Percentiles rank a stretch among this genome's conserved stretches.
These are phyloP conservation scores for Verticillium dahliae DNA, from an alignment of 2,329 filamentous ascomycete species.

Conservation along the genomic window DNA sequence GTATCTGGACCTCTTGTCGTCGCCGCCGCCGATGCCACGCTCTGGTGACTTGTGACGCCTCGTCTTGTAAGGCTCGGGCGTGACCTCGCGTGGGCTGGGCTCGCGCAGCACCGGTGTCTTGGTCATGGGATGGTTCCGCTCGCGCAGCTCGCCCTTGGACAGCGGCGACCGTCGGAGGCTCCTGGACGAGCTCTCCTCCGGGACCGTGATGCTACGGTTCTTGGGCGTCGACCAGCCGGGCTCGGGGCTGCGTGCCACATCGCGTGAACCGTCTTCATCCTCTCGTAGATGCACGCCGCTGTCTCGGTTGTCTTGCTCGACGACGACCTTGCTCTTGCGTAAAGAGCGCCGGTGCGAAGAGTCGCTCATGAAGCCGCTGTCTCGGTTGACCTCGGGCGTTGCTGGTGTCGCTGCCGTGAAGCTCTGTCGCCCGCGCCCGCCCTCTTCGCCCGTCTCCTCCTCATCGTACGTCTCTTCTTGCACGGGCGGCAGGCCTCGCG, in stretches of 20 bases:
- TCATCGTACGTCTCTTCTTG: slow-evolving; percentile 44
- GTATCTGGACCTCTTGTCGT: slow-evolving; percentile 15
- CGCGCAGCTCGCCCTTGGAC: slow-evolving; percentile 7
- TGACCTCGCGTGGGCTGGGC: slow-evolving; percentile 25
- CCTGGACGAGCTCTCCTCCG: slow-evolving; percentile 19
- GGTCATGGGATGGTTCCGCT: slow-evolving; percentile 20
- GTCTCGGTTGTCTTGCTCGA: slow-evolving; percentile 37
- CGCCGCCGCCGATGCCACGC: not conserved
- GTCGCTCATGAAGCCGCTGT: slow-evolving; percentile 41
- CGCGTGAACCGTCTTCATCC: slow-evolving; percentile 22
- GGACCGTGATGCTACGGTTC: slow-evolving; percentile 3
- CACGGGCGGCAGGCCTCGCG: slow-evolving; percentile 43
- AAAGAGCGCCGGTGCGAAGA: slow-evolving; percentile 30
- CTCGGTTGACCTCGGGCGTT: slow-evolving; percentile 34
- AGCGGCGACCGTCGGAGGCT: slow-evolving; percentile 16
- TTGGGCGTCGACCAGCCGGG: slow-evolving; percentile 1
- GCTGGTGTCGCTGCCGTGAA: not conserved
- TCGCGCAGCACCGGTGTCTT: slow-evolving; percentile 33
- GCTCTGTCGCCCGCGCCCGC: slow-evolving; percentile 2
- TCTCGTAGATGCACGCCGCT: slow-evolving; percentile 52
- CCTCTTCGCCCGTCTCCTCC: slow-evolving; percentile 27
- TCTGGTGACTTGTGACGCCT: slow-evolving; percentile 13
- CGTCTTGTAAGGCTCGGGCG: slow-evolving; percentile 39
- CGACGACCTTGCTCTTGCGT: slow-evolving; percentile 22
- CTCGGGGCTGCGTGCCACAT: slow-evolving; percentile 13